Evolutionary conservation across 371 early-diverging fungal genomes (phyloP).

Genomic region (Lichtheimia ornata): DNA sequence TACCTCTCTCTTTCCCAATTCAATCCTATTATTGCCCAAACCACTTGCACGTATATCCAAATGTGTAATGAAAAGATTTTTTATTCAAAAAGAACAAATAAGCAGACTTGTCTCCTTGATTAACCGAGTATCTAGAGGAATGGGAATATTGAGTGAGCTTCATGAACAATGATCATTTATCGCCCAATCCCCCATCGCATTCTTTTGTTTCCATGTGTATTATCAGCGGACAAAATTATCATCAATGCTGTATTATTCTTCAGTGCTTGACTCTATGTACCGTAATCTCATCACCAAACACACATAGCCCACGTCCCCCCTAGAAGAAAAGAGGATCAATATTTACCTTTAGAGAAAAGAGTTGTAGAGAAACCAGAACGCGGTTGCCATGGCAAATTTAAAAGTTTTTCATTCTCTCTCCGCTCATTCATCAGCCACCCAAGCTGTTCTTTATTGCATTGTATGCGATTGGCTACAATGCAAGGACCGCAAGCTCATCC

Average conservation of each 20-base stretch:
- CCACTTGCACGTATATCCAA: not conserved
- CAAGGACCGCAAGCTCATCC: too few species aligned
- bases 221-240: slow-evolving; percentile 3
- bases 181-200: not conserved
- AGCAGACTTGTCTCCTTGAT: not conserved
- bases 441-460: too few species aligned
- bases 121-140: not conserved
- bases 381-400: too few species aligned
- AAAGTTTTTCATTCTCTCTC: too few species aligned
- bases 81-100: not conserved
- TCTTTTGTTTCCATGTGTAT: not conserved
- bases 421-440: too few species aligned
- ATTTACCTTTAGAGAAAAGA: slow-evolving; percentile 5
- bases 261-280: slow-evolving; percentile 3
- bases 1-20: not conserved
- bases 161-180: not conserved
- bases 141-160: not conserved
- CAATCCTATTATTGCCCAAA: not conserved
- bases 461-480: too few species aligned
- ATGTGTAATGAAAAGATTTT: not conserved
- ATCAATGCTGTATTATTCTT: not conserved
- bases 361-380: not conserved
- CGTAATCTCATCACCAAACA: slow-evolving; percentile 3
- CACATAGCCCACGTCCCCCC: not conserved
- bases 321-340: not conserved